Base-by-base conservation (phyloP, 1,139 yeast species). In the Fermentozyma sake region DNA sequence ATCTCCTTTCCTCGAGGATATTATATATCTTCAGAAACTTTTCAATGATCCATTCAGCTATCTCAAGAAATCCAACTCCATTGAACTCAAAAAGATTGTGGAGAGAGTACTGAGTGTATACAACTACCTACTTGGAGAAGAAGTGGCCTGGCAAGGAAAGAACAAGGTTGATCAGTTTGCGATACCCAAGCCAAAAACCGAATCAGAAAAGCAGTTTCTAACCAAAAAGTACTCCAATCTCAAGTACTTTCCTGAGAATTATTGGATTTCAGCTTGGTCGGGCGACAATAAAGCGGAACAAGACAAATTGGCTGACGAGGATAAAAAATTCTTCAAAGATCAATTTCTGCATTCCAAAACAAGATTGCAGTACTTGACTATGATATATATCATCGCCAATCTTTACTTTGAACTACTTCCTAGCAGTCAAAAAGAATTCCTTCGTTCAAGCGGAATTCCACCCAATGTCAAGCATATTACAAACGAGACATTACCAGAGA, bases 11-110 rank as follows among this genome's bases (percentile, higher is more conserved):
- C 39, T 66, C 12, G 52, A 48, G 14, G 72, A 66, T 34, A 41
- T 65, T 4, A 31, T 61, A 7, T 52, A 43, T 18, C 44, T 66
- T 13, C 51, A 55, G 18, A 50, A 50, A 22, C 35, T 61, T 5
- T 54, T 65, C 26, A 46, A 59, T 20, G 63, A 66, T 35, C 73
- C 73, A 0, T 58, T 61, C 36, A 23, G 37, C 14, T 59, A 43
- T 28, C 35, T 64, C 23, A 55, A 51, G 23, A 50, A 47, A 12
- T 27, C 39, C 14, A 50, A 50, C 22, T 38, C 39, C 4, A 34
- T 48, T 9, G 50, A 44, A n/a, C 42, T 62, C 13, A 40, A 42
- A 7, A 38, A 41, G 1, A 35, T 50, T 18, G 39, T 50, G 7
- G 54, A 51, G 4, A 48, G 55, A 5, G 39, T 61, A 29, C 32